These are phyloP conservation scores for Geotrichum fermentans DNA, from an alignment of 1,139 yeast genomes.

Conservation along the genomic window DNA sequence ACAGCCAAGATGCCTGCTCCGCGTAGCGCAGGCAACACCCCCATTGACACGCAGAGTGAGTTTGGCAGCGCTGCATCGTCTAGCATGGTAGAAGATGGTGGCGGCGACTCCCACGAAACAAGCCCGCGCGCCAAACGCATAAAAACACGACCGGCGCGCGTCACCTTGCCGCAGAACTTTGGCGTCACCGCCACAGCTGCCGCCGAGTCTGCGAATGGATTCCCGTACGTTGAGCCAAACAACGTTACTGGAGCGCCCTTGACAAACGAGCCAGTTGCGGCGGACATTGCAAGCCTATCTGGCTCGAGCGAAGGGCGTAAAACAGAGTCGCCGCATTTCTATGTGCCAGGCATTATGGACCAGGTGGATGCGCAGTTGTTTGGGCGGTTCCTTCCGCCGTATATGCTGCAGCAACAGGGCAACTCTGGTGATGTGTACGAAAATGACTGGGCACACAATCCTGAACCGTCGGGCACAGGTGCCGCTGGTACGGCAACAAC, in stretches of 20 bases:
- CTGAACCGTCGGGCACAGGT: too few species aligned
- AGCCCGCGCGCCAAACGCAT: conserved; percentile 1
- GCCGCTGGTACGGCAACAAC: not conserved
- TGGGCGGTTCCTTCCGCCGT: conserved; percentile 79
- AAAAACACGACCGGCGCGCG: not conserved
- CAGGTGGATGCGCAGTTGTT: conserved; percentile 77
- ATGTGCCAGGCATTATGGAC: conserved; percentile 78
- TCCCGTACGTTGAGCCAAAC: conserved; percentile 1
- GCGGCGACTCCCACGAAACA: not conserved
- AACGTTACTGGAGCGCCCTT: not conserved
- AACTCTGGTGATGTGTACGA: not conserved
- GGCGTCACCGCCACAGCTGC: conserved; percentile 12
- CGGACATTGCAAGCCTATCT: not conserved
- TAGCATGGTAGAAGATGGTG: not conserved
- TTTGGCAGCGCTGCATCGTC: conserved; percentile 6
- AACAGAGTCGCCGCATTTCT: conserved; percentile 30
- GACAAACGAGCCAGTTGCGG: not conserved
- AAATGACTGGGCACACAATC: too few species aligned
- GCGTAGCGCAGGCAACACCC: conserved; percentile 5
- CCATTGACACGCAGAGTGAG: conserved; percentile 6
- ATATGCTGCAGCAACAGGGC: conserved; percentile 47
- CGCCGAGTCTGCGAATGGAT: conserved; percentile 13
- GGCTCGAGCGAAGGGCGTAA: conserved; percentile 2
- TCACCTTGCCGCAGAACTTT: not conserved
- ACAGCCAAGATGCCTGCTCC: conserved; percentile 20